Base-by-base conservation (phyloP, 2,329 filamentous ascomycete species). In the Tetracladium maxilliforme region DNA sequence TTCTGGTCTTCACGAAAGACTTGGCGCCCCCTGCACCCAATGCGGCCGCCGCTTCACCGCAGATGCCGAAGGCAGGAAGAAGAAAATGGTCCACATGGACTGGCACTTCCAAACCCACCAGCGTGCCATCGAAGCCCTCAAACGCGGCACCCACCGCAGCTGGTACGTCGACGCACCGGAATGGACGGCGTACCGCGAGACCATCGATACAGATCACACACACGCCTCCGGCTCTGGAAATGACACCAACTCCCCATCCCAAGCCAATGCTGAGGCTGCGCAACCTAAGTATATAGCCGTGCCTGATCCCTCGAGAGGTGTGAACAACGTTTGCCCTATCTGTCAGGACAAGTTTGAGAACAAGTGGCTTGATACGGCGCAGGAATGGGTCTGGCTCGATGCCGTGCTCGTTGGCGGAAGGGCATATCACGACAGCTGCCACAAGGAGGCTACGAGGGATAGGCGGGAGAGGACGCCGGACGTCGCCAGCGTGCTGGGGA, bases 81-180 rank as follows among this genome's bases (percentile, higher is more conserved):
- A 79, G 57, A 95, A 95, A 56, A 81, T 76, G 14, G 72, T 77
- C 4, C 90, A 98, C 46, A 75, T 98, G 61, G 90, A 98, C 51
- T 98, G 90, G 90, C 90, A 98, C 51, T 98, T 98, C 55, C 75
- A 78, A 29, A 86, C 87, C 14, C 87, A 94, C 43, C 79, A 86
- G 42, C 76, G 84, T 22, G 82, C 92, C 52, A 73, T 74, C 4
- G 87, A 95, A 38, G 76, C 80, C 10, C 74, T 82, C 42, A 87
- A 82, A 46, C 70, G 82, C 32, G 84, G 81, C 16, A 80, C 92
- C 39, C 86, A 92, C 43, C 75, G 90, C 17, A 92, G 83, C 49
- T 95, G 84, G 83, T 94, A 93, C 46, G 74, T 93, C 24, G 82
- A 92, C 42, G 81, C 92, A 54, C 64, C 75, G 54, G 86, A 94